Evolutionary conservation across 257 asterid species (phyloP), one percentile per base, ranked within the genome.

Genomic region (Penstemon barbatus): DNA sequence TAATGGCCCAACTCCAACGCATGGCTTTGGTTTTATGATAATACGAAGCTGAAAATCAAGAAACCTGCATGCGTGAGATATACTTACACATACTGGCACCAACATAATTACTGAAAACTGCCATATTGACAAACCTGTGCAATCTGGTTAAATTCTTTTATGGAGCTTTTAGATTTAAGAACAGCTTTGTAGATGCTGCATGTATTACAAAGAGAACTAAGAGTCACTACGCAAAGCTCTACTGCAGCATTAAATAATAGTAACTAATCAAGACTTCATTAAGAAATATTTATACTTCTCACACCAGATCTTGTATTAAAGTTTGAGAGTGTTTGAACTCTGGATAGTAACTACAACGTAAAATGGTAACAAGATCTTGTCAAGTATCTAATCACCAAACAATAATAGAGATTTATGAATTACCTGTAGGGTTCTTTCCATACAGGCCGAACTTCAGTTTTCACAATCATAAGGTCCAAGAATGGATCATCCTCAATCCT

Each of bases 391-490:
- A 44, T 57, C 66, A 46, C 57, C 66, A 43, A 37, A 37, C 56
- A 65, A 75, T 6, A 49, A 49, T 39, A 74, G 65, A 46, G 62
- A 39, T 25, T 25, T 33, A 39, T 7, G 66, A 45, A 53, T 73
- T 65, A 89, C 98, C 98, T 91, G 89, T 87, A 91, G 59, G 98
- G 95, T 63, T 91, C 95, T 84, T 89, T 89, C 70, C 87, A 89
- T 61, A 89, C 88, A 38, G 96, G 86, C 73, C 73, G 86, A 76
- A 87, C 89, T 78, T 89, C 92, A 55, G 87, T 83, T 75, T 73
- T 89, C 67, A 77, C 92, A 18, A 86, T 84, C 90, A 91, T 68
- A 75, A 91, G 95, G 72, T 80, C 95, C 79, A 91, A 77, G 84
- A 91, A 91, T 69, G 85, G 92, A 75, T 91, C 96, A n/a, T 84